Base-by-base conservation (phyloP, 106 monocot species). In the Allium cepa region DNA sequence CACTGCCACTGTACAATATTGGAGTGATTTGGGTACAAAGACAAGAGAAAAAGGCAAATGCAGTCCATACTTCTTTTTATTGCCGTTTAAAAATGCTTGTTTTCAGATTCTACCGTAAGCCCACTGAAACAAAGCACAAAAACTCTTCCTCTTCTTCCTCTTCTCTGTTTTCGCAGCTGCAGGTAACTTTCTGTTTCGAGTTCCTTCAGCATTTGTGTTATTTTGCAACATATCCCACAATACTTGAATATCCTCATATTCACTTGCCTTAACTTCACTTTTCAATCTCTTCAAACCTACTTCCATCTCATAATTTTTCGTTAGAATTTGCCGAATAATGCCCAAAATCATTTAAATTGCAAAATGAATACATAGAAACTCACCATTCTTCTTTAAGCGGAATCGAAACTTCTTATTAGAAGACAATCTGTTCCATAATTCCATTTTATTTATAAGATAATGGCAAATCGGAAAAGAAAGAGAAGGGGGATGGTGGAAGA, bases 181-280 rank as follows among this genome's bases (percentile, higher is more conserved):
- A 36, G 63, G 0, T 9, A 10, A 8, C 8, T 16, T 4, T 17
- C 11, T 1, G 36, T 22, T 10, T 26, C 26, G 2, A 11, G 61
- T 36, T 10, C 11, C n/a, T 8, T 8, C 61, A 36, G 17, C 47
- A 4, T 65, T 22, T 4, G 65, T 10, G 17, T 65, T 65, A 11
- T 50, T 50, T 36, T 36, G 36, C 49, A 65, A 46, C 65, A 65
- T 65, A 16, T 65, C 65, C 65, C 65, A 65, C 49, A 65, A 9
- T 9, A 50, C 49, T 9, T 17, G 48, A 3, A 65, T 50, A 13
- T 65, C 65, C 65, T 65, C 65, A 49, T 65, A 65, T 11, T 65
- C 65, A 50, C 65, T 49, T 8, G 65, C 50, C 17, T 10, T 65
- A 49, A 65, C 65, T 22, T 65, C 65, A 0, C 27, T 17, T 49